Evolutionary conservation across 768 basidiomycete species (phyloP), one percentile per base, ranked within the genome.

Genomic region (Suillus discolor): DNA sequence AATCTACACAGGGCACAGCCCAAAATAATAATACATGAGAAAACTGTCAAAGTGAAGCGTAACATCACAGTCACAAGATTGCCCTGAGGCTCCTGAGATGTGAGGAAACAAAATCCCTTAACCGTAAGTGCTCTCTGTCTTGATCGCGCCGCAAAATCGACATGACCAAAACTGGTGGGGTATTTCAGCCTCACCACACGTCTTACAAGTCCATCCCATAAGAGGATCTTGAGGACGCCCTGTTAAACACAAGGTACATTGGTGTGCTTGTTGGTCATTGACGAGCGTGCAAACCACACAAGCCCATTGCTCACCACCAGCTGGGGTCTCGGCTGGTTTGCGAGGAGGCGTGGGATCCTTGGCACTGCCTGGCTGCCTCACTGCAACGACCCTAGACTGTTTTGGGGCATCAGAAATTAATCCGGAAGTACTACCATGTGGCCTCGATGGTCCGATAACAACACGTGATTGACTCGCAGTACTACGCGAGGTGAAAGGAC

Each of bases 151-250:
- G 73, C 93, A 96, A 63, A 82, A 84, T 18, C 77, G 76, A 79
- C 94, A 96, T 57, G 87, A 89, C 92, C 91, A 95, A 66, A 87
- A 84, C 25, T 87, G 82, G 67, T 85, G 84, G 2, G 84, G 82
- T 74, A 88, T 89, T 31, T 84, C 87, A 41, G 72, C 74, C 73
- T 90, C 85, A 28, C 87, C 86, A 67, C 92, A 95, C 25, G 80
- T 77, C 13, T 79, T 73, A 72, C 92, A 94, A 25, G 79, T 79
- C 92, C 93, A 95, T 3, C 84, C 85, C 47, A 73, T 74, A 42
- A 54, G 70, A 65, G 69, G 63, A 74, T 79, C 70, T 60, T 66
- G 69, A 6, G 85, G 83, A 61, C 80, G 75, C 45, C 78, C 67
- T 9, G 79, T 66, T 20, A 77, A 69, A 68, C 93, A 94, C 6